phyloP scores from a whole-genome alignment of 106 monocot species.

The Dendrobium officinale region DNA sequence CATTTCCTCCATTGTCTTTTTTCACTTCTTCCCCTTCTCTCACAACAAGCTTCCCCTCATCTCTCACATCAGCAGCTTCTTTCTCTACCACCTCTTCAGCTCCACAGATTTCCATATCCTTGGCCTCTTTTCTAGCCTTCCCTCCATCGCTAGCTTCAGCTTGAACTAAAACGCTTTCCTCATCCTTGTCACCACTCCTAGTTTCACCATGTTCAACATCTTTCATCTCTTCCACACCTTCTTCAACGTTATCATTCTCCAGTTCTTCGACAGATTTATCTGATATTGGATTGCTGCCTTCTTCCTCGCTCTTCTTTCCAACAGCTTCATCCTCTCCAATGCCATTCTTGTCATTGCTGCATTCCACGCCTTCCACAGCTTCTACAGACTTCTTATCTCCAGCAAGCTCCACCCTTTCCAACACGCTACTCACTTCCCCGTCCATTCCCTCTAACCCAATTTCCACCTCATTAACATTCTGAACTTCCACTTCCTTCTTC shows the following conservation, averaged over 20 bases:
- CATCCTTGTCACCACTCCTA: background rate
- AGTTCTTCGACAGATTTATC: background rate
- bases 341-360: background rate
- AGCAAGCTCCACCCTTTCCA: too few species aligned
- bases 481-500: background rate
- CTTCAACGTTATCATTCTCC: background rate
- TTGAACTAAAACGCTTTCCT: background rate
- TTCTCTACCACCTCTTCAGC: background rate
- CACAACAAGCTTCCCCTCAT: background rate
- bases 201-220: background rate
- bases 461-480: background rate
- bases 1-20: background rate
- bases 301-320: background rate
- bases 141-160: background rate
- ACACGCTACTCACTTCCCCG: too few species aligned
- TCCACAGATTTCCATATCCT: background rate
- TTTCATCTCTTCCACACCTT: background rate
- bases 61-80: background rate
- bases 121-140: background rate
- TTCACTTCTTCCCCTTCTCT: background rate
- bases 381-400: too few species aligned
- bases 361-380: too few species aligned
- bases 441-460: background rate
- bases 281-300: background rate
- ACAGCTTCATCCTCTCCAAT: background rate